Evolutionary conservation across 1,139 yeast species (phyloP).

Genomic region (Magnusiomyces clavatus): DNA sequence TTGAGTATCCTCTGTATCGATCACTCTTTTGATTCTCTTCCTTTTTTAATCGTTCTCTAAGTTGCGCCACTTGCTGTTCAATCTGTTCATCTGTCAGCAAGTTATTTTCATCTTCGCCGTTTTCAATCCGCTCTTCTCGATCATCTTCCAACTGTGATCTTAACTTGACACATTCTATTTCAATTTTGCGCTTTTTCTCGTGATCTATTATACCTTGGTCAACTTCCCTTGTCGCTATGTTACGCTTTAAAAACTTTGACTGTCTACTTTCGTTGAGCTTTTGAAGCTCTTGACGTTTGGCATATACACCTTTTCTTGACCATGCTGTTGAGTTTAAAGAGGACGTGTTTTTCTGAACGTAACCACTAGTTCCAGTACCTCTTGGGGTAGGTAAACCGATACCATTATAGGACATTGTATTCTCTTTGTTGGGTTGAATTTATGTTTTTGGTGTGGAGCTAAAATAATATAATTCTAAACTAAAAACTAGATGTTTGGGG

Average conservation of each 20-base stretch:
- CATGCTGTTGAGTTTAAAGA: conserved; percentile 23
- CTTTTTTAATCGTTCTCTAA: conserved; percentile 22
- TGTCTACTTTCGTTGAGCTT: conserved; percentile 17
- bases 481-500: not conserved
- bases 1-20: not conserved
- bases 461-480: too few species aligned
- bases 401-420: conserved; percentile 52
- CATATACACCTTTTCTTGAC: conserved; percentile 28
- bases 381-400: conserved; percentile 57
- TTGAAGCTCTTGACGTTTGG: conserved; percentile 29
- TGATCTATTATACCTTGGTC: conserved; percentile 41
- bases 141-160: conserved; percentile 32
- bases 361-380: conserved; percentile 71
- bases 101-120: not conserved
- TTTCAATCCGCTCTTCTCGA: conserved; percentile 8
- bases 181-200: conserved; percentile 42
- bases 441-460: too few species aligned
- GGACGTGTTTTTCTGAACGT: conserved; percentile 47
- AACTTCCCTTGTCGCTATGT: conserved; percentile 23
- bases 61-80: conserved; percentile 27
- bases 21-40: conserved; percentile 9
- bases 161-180: conserved; percentile 48
- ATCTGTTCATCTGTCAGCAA: conserved; percentile 14
- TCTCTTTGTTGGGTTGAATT: conserved; percentile 1
- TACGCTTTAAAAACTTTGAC: conserved; percentile 19